Evolutionary conservation across 78 protist species (phyloP), one percentile per base, ranked within the genome.

Genomic region (Dictyostelium capitatum): DNA sequence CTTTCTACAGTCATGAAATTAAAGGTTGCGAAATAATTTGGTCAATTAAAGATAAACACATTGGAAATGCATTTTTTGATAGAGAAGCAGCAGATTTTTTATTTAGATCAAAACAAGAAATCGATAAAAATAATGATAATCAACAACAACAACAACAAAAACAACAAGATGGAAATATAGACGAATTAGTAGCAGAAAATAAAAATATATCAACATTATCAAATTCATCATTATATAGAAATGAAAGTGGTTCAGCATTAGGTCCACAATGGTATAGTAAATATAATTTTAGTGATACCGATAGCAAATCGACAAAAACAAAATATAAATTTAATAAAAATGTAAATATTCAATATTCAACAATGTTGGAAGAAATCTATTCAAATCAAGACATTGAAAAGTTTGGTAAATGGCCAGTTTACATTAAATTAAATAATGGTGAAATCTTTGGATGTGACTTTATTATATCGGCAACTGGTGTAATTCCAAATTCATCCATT

Each of bases 191-290:
- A 62, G 70, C 51, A n/a, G 25, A 73, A 46, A 37, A 73, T 46
- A 17, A 72, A 12, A 72, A 37, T 15, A 19, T 12, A 73, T 6
- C 56, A 37, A n/a, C 51, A 30, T n/a, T 7, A 46, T 73, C 79
- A 47, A 73, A 37, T 4, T n/a, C 79, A 47, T 73, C 79, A 37
- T 8, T 46, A 4, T 73, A 73, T 47, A 73, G 47, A 47, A 25
- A 67, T 41, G 43, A 62, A 46, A 56, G 46, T 37, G 75, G 73
- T 3, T 80, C 73, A 0, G 57, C 54, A 25, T 62, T 62, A 43
- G 93, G 93, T 11, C 93, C 93, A 6, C 83, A 87, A 65, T 87
- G 93, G 93, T 87, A 87, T 65, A 59, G 79, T 87, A 74, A 77
- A 87, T 87, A 78, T 56, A 87, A 87, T 48, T 87, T 87, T 37